These are phyloP conservation scores for Cucumis melo DNA, from an alignment of 306 rosid genomes.

Conservation along the genomic window DNA sequence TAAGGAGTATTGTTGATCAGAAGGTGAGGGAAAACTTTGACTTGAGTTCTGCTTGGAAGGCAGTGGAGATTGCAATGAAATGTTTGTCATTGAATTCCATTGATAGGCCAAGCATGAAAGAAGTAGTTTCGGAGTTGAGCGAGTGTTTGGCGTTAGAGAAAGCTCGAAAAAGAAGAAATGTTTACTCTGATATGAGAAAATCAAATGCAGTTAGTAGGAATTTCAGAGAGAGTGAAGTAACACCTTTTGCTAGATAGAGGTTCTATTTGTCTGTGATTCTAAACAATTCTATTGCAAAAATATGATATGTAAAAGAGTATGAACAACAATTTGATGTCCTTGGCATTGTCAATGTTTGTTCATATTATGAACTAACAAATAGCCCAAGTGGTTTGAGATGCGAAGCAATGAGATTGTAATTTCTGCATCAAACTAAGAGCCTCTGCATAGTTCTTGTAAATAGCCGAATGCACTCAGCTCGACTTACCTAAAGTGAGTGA, in stretches of 20 bases:
- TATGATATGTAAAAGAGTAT: neutral
- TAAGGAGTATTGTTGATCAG: constrained; percentile 8
- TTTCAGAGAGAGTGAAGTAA: neutral
- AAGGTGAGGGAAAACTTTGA: constrained; percentile 8
- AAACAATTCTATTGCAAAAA: neutral
- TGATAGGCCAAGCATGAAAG: constrained; percentile 10
- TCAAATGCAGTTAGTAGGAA: neutral
- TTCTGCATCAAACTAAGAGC: neutral
- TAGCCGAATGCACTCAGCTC: too few relatives aligned
- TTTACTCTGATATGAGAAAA: neutral
- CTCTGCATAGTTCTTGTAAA: neutral
- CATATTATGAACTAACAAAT: neutral
- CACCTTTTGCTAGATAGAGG: constrained; percentile 9
- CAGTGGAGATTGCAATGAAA: constrained; percentile 14
- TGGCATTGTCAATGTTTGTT: neutral
- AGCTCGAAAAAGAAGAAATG: neutral
- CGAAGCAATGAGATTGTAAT: neutral
- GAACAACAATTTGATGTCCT: neutral
- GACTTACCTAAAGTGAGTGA: too few relatives aligned
- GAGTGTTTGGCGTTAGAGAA: constrained; percentile 11
- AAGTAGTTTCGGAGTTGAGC: constrained; percentile 6
- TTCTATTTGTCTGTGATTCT: neutral
- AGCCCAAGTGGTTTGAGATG: neutral
- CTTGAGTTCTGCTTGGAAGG: constrained; percentile 18
- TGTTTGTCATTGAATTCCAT: neutral